These are phyloP conservation scores for Saksenaea vasiformis DNA, from an alignment of 371 early-diverging fungal genomes.

Conservation along the genomic window DNA sequence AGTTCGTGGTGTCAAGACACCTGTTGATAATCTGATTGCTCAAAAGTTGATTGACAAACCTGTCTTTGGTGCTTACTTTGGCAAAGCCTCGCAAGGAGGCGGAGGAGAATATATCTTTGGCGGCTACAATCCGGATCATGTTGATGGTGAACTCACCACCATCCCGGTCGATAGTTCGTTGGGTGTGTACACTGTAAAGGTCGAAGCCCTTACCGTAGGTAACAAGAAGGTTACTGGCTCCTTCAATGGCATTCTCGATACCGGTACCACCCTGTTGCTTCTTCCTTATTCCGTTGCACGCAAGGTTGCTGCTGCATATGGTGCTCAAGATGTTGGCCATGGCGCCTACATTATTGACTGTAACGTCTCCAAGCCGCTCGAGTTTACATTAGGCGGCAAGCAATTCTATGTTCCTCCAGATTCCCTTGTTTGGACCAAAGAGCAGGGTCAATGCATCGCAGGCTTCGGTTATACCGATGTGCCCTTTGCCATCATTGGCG, in stretches of 20 bases:
- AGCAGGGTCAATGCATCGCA: constrained; percentile 16
- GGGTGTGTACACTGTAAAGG: constrained; percentile 16
- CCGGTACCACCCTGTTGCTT: constrained; percentile 56
- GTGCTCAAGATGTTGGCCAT: constrained; percentile 17
- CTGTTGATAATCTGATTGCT: constrained; percentile 27
- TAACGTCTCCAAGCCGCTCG: constrained; percentile 12
- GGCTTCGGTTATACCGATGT: constrained; percentile 29
- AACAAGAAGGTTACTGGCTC: neutral
- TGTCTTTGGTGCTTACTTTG: constrained; percentile 25
- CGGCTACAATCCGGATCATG: constrained; percentile 35
- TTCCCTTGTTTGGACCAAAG: constrained; percentile 7
- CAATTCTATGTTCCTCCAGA: constrained; percentile 12
- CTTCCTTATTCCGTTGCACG: constrained; percentile 37
- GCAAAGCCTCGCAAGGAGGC: constrained; percentile 12
- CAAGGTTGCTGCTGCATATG: constrained; percentile 13
- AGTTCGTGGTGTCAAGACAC: constrained; percentile 31
- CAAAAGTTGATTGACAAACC: constrained; percentile 18
- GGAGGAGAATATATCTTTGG: constrained; percentile 46
- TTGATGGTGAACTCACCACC: constrained; percentile 41
- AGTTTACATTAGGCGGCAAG: constrained; percentile 14
- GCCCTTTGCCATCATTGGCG: constrained; percentile 34
- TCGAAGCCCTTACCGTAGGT: neutral
- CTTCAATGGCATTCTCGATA: constrained; percentile 52
- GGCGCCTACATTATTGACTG: constrained; percentile 25
- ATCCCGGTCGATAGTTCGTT: constrained; percentile 34